Base-by-base conservation (phyloP, 352 stramenopile genomes). In the Phytophthora cryptogea region DNA sequence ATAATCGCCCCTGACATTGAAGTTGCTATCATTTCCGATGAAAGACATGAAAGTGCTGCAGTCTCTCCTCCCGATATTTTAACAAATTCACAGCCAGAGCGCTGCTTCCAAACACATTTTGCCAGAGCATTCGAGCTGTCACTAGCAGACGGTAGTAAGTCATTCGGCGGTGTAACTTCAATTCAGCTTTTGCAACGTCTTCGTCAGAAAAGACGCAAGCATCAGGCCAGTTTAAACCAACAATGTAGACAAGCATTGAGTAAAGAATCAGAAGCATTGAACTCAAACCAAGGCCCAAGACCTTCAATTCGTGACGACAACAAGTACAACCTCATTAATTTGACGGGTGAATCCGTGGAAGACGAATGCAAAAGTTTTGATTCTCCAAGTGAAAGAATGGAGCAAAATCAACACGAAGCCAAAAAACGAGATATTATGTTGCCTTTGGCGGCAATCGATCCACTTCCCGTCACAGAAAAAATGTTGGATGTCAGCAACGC, bases 161-260 rank as follows among this genome's bases (percentile, higher is more conserved):
- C 36, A 8, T 42, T 56, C 10, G 39, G 5, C 26, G 26, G 41
- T 31, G 26, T 50, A 20, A 69, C 52, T 7, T 52, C 56, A 6
- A 65, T 68, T 13, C n/a, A 49, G 20, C 53, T 75, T 37, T 54
- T 74, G 35, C 66, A 65, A 20, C 62, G 36, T 28, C 42, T 67
- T 45, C 63, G 67, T 20, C 63, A 70, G 11, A 50, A 78, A 31
- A 64, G 59, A 8, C 61, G 52, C 32, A 39, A 36, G 33, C 32
- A 62, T 14, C 51, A 47, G 59, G 44, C 4, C 16, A 43, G 5
- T 17, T 40, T 48, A 26, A 6, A 27, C 31, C 33, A 26, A 16
- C 60, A 54, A 27, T 51, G 26, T 59, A 2, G 4, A 8, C 41
- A 40, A n/a, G 36, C 50, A 42, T 13, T 28, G 13, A 27, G 11